These are phyloP conservation scores for Ustilago tritici DNA, from an alignment of 1,284 basidiomycete genomes.

Conservation along the genomic window DNA sequence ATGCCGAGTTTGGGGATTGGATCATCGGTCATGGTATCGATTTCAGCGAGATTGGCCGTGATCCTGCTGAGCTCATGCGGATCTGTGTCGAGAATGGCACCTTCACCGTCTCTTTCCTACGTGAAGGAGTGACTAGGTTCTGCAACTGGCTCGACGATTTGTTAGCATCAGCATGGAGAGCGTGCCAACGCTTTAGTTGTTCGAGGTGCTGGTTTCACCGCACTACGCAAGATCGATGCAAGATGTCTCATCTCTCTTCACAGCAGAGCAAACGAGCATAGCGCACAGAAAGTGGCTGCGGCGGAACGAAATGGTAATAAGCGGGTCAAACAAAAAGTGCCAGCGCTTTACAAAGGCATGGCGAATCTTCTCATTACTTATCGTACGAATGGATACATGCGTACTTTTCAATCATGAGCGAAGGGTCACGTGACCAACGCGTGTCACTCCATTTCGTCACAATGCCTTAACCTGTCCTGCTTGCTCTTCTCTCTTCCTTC, in stretches of 20 bases:
- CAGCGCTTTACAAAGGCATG: constrained; percentile 84
- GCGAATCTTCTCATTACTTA: constrained; percentile 74
- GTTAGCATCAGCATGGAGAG: constrained; percentile 90
- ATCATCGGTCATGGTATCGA: constrained; percentile 90
- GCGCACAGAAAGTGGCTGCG: constrained; percentile 76
- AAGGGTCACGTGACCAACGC: too few species aligned
- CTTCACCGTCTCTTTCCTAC: constrained; percentile 93
- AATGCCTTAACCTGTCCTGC: too few species aligned
- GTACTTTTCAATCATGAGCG: too few species aligned
- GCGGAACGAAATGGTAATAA: constrained; percentile 69
- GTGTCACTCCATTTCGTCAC: too few species aligned
- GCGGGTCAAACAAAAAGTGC: constrained; percentile 68
- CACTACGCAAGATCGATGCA: constrained; percentile 80
- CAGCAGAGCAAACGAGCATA: constrained; percentile 78
- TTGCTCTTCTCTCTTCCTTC: too few species aligned
- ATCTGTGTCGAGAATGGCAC: constrained; percentile 75
- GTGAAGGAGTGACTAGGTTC: constrained; percentile 91
- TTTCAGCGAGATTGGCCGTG: constrained; percentile 91
- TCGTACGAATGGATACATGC: too few species aligned
- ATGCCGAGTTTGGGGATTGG: constrained; percentile 94
- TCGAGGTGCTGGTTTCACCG: constrained; percentile 86
- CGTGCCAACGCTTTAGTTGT: constrained; percentile 83
- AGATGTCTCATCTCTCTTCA: constrained; percentile 82
- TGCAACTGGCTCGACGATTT: constrained; percentile 97
- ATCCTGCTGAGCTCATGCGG: constrained; percentile 88